Conservation (phyloP, 306 rosid genomes). For the Gynostemma pentaphyllum region DNA sequence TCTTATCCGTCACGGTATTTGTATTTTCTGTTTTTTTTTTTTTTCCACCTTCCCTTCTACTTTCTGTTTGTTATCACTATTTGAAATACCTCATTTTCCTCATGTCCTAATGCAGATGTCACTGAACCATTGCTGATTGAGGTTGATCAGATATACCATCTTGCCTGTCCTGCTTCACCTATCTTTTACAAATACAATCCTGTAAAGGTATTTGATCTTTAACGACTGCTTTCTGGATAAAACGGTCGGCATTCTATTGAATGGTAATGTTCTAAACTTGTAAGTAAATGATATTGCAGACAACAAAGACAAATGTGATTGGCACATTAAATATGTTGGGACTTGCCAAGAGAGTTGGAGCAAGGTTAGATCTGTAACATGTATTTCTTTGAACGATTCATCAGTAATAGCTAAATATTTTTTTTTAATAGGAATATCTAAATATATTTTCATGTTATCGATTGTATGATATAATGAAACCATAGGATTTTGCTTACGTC, state of each 20-base stretch:
- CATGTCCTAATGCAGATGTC: conserved; percentile 36
- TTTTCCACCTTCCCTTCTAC: neutral
- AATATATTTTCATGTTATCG: conserved; percentile 15
- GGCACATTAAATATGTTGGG: conserved; percentile 98
- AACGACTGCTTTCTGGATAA: neutral
- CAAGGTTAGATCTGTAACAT: conserved; percentile 45
- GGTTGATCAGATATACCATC: conserved; percentile 94
- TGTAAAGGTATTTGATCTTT: conserved; percentile 49
- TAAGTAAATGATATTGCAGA: conserved; percentile 29
- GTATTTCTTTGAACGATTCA: neutral
- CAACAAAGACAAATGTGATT: conserved; percentile 93
- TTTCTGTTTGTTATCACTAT: neutral
- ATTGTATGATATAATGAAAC: conserved; percentile 14
- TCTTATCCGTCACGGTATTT: conserved; percentile 86
- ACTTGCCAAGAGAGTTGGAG: conserved; percentile 97
- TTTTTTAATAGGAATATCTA: too few species aligned
- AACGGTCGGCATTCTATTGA: neutral
- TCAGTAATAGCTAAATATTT: neutral
- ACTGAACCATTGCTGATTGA: conserved; percentile 77
- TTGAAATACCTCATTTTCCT: neutral
- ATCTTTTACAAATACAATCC: conserved; percentile 95
- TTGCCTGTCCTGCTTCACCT: conserved; percentile 97
- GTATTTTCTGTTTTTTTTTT: neutral
- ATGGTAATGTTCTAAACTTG: neutral
- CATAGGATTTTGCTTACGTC: conserved; percentile 95